Conservation (phyloP, 139 green algal genomes). For the Gonium pectorale region DNA sequence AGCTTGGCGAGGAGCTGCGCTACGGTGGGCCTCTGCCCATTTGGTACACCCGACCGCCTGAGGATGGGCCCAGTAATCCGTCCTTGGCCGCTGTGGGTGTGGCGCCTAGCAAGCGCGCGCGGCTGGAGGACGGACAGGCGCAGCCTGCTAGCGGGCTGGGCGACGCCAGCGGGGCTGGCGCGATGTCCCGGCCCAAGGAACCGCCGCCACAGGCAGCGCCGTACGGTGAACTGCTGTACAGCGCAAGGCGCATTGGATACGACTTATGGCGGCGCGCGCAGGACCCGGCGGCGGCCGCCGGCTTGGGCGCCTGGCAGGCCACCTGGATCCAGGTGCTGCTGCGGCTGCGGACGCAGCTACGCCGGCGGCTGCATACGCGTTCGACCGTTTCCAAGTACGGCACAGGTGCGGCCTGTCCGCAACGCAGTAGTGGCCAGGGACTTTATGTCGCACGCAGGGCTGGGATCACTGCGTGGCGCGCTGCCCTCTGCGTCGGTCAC, state of each 20-base stretch:
- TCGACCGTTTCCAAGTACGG: constrained; percentile 2
- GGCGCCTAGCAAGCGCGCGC: neutral
- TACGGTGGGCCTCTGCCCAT: neutral
- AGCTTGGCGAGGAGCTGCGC: neutral
- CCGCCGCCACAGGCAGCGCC: neutral
- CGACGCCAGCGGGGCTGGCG: neutral
- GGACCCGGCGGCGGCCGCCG: neutral
- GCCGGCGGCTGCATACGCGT: neutral
- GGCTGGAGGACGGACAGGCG: neutral
- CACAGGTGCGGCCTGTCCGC: neutral
- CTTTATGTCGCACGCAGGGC: no score
- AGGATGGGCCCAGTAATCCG: neutral
- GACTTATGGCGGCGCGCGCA: neutral
- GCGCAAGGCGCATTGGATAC: neutral
- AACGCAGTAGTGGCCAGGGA: neutral
- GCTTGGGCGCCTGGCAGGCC: neutral
- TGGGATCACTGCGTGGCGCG: neutral
- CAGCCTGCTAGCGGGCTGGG: neutral
- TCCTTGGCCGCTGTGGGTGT: neutral
- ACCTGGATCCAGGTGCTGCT: neutral
- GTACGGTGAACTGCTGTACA: constrained; percentile 5
- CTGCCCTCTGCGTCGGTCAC: no score
- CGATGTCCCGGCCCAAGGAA: constrained; percentile 1
- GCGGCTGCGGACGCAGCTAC: neutral
- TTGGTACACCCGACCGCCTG: constrained; percentile 8